Percentiles rank a stretch among this genome's conserved stretches.
Conservation (phyloP, 331 rosid genomes). For the Prunus yedoensis region DNA sequence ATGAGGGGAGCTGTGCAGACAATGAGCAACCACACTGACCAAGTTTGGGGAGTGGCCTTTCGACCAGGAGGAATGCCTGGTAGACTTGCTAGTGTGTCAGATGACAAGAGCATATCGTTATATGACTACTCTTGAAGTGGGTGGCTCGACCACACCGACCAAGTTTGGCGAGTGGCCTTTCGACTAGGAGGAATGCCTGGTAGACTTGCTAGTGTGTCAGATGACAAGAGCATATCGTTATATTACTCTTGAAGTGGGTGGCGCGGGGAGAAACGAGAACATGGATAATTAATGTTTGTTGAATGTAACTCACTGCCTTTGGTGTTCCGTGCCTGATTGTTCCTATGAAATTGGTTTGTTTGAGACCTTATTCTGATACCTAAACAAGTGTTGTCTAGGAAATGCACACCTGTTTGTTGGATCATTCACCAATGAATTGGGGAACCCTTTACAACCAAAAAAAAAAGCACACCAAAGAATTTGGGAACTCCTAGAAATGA, state of each 20-base stretch:
- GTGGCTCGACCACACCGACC: conserved; percentile 59
- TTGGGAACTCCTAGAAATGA: too few species aligned
- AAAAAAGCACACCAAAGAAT: too few species aligned
- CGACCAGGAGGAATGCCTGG: conserved; percentile 85
- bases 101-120: conserved; percentile 86
- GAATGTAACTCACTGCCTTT: too few species aligned
- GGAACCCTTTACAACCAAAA: too few species aligned
- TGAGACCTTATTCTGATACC: too few species aligned
- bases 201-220: conserved; percentile 93
- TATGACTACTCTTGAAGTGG: conserved; percentile 75
- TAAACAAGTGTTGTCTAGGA: too few species aligned
- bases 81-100: conserved; percentile 93
- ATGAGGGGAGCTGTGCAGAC: conserved; percentile 94
- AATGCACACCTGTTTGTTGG: too few species aligned
- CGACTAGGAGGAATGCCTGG: conserved; percentile 79
- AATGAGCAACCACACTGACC: conserved; percentile 91
- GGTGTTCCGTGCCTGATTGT: too few species aligned
- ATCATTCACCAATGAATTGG: too few species aligned
- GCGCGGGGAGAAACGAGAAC: conserved; percentile 1
- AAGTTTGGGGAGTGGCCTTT: conserved; percentile 96
- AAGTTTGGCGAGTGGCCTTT: conserved; percentile 96
- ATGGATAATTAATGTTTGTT: too few species aligned
- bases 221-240: conserved; percentile 83
- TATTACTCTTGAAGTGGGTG: conserved; percentile 59
- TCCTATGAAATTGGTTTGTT: too few species aligned